Percentiles rank a stretch among this genome's conserved stretches.
Conservation (phyloP, 805 yeast genomes). For the Danielia reshetovae region DNA sequence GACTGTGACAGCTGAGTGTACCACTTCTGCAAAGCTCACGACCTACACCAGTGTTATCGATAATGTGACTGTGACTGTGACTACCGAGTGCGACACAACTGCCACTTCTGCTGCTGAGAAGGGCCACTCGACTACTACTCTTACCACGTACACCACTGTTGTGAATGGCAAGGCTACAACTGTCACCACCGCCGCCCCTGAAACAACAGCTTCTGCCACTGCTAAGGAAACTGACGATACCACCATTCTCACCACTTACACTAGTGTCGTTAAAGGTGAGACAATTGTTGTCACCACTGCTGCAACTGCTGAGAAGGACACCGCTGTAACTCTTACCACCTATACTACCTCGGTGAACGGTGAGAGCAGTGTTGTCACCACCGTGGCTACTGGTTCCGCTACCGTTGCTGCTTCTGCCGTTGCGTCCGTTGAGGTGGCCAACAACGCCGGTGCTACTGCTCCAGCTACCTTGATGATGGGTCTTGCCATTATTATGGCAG, state of each 20-base stretch:
- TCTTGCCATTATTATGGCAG: neutral
- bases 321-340: neutral
- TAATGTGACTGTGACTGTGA: constrained; percentile 5
- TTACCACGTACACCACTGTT: constrained; percentile 2
- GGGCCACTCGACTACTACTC: neutral
- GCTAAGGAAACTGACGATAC: neutral
- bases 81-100: constrained; percentile 3
- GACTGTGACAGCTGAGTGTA: constrained; percentile 10
- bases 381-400: constrained; percentile 1
- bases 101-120: neutral
- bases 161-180: constrained; percentile 1
- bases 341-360: no score
- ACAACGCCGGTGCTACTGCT: neutral
- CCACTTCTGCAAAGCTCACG: constrained; percentile 2
- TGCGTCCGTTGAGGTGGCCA: neutral
- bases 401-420: neutral
- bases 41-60: constrained; percentile 9
- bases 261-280: no score
- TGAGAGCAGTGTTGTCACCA: neutral
- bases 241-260: no score
- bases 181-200: constrained; percentile 1
- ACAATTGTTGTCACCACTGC: no score
- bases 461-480: neutral
- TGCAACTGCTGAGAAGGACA: neutral
- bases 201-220: constrained; percentile 1